A percentile compares a stretch with the other conserved stretches of the same genome.
Conservation (phyloP, 2,329 filamentous ascomycete species). For the Cordyceps pruinosa region DNA sequence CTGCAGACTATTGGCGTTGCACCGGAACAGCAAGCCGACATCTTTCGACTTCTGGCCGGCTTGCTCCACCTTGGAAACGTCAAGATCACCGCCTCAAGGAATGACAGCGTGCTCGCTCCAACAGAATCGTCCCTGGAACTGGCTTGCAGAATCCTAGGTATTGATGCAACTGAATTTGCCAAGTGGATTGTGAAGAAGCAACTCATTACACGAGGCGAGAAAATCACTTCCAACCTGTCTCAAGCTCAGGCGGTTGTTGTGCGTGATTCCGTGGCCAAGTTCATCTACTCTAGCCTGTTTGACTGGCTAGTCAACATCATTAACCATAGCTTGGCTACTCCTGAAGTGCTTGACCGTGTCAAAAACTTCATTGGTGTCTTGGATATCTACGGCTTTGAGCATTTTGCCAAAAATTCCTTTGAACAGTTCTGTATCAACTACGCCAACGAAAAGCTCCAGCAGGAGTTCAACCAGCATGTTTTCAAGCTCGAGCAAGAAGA, state of each 20-base stretch:
- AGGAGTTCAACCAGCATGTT: conserved; percentile 98
- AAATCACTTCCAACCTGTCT: conserved; percentile 92
- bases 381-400: conserved; percentile 99
- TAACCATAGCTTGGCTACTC: conserved; percentile 82
- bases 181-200: conserved; percentile 99
- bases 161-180: conserved; percentile 77
- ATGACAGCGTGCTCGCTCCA: conserved; percentile 74
- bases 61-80: conserved; percentile 92
- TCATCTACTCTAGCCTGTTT: conserved; percentile 95
- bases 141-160: conserved; percentile 79
- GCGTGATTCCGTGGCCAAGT: conserved; percentile 95
- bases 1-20: conserved; percentile 81
- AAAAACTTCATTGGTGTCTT: conserved; percentile 93
- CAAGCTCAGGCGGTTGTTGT: conserved; percentile 92
- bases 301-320: conserved; percentile 99
- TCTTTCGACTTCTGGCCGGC: conserved; percentile 86
- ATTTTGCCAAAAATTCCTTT: conserved; percentile 99
- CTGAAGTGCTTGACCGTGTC: conserved; percentile 76
- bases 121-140: conserved; percentile 75
- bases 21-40: conserved; percentile 65
- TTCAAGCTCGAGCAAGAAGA: conserved; percentile 99
- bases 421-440: conserved; percentile 99
- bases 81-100: conserved; percentile 86
- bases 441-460: conserved; percentile 97
- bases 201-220: conserved; percentile 89